Evolutionary conservation across 2,329 filamentous ascomycete species (phyloP).

Genomic region (Pyrenochaeta sp.): DNA sequence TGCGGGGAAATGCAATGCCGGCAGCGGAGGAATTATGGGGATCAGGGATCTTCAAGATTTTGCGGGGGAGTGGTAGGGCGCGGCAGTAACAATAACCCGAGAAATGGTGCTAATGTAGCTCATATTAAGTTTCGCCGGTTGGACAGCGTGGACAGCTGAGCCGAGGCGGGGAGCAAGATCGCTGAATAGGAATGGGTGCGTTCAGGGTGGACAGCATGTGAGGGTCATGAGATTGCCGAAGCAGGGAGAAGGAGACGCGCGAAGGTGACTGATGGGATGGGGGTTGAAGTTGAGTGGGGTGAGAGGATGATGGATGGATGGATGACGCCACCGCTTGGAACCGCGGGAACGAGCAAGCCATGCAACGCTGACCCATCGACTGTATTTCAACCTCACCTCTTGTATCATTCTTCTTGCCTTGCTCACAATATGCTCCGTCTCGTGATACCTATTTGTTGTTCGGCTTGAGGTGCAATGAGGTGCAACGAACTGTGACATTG

Average conservation of each 20-base stretch:
- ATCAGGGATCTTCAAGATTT: constrained; percentile 13
- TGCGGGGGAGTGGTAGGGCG: constrained; percentile 26
- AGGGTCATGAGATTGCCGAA: constrained; percentile 1
- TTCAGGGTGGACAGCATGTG: constrained; percentile 7
- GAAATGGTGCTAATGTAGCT: constrained; percentile 1
- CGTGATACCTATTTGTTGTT: not conserved
- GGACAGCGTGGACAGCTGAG: constrained; percentile 2
- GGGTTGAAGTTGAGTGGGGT: not conserved
- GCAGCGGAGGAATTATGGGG: constrained; percentile 27
- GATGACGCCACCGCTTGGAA: not conserved
- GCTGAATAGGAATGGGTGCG: constrained; percentile 17
- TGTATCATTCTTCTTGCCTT: not conserved
- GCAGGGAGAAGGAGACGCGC: not conserved
- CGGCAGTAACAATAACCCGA: constrained; percentile 22
- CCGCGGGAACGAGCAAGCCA: constrained; percentile 13
- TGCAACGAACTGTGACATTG: not conserved
- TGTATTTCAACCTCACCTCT: constrained; percentile 15
- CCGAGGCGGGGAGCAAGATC: constrained; percentile 12
- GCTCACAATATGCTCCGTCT: not conserved
- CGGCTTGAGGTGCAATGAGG: too few relatives aligned
- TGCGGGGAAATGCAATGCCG: constrained; percentile 29
- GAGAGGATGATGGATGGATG: not conserved
- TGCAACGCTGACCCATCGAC: constrained; percentile 11
- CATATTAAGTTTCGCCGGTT: constrained; percentile 25
- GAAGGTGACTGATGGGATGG: not conserved